Evolutionary conservation across 2,329 filamentous ascomycete species (phyloP), one percentile per base, ranked within the genome.

Genomic region (Cryphonectria japonica): DNA sequence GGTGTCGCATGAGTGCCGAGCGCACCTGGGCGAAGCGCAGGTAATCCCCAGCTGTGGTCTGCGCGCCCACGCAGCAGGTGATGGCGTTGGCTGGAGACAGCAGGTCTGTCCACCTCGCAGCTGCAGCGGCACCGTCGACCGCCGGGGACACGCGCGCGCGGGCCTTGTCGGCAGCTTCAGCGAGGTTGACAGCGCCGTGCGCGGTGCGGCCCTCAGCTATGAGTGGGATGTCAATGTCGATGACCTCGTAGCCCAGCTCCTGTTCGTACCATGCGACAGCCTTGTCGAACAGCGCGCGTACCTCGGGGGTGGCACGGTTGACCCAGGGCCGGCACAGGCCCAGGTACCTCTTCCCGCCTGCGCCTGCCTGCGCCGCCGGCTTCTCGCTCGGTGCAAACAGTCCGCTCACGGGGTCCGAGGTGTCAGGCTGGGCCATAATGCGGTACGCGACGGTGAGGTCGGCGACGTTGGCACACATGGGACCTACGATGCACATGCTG

Each of bases 381-480:
- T 0, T 87, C 86, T 82, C 74, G 19, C 88, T 89, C 4, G 89
- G 84, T 0, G 87, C 86, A 79, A 97, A 96, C 19, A 85, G 82
- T 9, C 86, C 81, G 26, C 92, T 91, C 9, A 85, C 80, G 0
- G 86, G 83, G 78, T 91, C 86, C 2, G 85, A 80, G 0, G 91
- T 88, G 76, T 97, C 87, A 0, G 93, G 92, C 67, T 89, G 86
- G 2, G 92, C 87, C 87, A 97, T 94, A 76, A 93, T 79, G 66
- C 93, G 90, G 82, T 96, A 98, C n/a, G 92, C 91, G 67, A 94
- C 85, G 73, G 92, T 91, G 7, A 98, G 87, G 76, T 97, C 95
- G 50, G 90, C 85, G 73, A 92, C 92, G 69, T 87, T 95, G 64
- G 89, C 86, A 22, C 93, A 92, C 76, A 97, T 87, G 9, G 95